Base-by-base conservation (phyloP, 2,329 filamentous ascomycete genomes). In the Venturia oleaginea region DNA sequence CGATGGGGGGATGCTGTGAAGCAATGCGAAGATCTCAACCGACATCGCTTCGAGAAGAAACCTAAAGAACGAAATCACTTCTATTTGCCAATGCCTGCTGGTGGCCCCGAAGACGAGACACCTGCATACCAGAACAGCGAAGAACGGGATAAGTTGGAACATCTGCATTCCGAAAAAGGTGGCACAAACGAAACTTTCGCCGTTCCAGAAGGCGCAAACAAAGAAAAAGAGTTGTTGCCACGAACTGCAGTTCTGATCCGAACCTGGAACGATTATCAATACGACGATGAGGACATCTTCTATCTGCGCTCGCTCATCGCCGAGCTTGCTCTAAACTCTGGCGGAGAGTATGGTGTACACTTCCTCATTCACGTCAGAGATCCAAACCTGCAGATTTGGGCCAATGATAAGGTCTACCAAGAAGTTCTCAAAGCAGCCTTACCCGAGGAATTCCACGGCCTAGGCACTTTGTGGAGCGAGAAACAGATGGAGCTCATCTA, bases 351-450 rank as follows among this genome's bases (percentile, higher is more conserved):
- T 70, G 83, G 84, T 4, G 81, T 96, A 3, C 90, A 94, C 74
- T 91, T 96, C 72, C 80, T 96, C 42, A 83, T 96, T 46, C 91
- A 96, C 69, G 90, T 95, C 68, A 91, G 90, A 70, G 88, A 95
- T 73, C 83, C 89, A 69, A 85, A 89, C 70, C 78, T 87, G 51
- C 89, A 88, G 55, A 91, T 96, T 68, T 96, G 89, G 89, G 85
- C 90, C 0, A 90, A 94, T 70, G 84, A 89, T 22, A 81, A 83
- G 38, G 88, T 86, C 0, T 90, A 91, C 65, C 83, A 91, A 69
- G 81, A 83, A 19, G 84, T 93, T 75, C 83, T 82, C 4, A 74
- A 77, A 64, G 74, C 77, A 3, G 72, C 78, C 4, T 72, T 82
- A 0, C 80, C 80, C 1, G 71, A 72, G 30, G 80, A 82, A 63